Percentiles rank a stretch among this genome's conserved stretches.
phyloP scores from a whole-genome alignment of 2,329 filamentous ascomycete species.

The Talaromyces rugulosus region DNA sequence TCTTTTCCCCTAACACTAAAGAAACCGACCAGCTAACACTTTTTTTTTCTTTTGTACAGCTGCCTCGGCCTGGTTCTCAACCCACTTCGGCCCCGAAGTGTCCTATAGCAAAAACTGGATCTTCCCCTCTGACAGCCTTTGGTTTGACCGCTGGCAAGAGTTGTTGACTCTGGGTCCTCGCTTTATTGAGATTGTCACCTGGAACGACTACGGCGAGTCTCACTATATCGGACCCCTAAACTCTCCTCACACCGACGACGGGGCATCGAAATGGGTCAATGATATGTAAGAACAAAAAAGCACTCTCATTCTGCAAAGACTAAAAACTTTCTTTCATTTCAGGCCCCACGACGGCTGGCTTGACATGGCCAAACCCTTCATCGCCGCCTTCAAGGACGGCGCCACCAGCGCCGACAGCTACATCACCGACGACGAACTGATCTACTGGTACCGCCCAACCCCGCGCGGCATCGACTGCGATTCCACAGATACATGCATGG shows the following conservation, averaged over 20 bases:
- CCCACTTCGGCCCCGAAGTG: slow-evolving; percentile 45
- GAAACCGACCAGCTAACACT: neutral
- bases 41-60: slow-evolving; percentile 23
- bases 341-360: slow-evolving; percentile 51
- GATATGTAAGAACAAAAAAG: slow-evolving; percentile 37
- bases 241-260: slow-evolving; percentile 35
- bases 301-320: neutral
- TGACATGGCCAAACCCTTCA: slow-evolving; percentile 52
- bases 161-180: slow-evolving; percentile 44
- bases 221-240: slow-evolving; percentile 52
- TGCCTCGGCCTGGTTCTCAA: slow-evolving; percentile 50
- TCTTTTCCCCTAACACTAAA: neutral
- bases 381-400: slow-evolving; percentile 50
- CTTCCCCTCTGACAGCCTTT: slow-evolving; percentile 42
- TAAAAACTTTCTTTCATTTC: neutral
- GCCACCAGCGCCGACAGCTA: slow-evolving; percentile 29
- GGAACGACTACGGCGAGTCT: slow-evolving; percentile 54
- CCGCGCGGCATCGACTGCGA: slow-evolving; percentile 47
- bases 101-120: slow-evolving; percentile 52
- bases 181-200: slow-evolving; percentile 47
- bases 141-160: slow-evolving; percentile 41
- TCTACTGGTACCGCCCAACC: slow-evolving; percentile 56
- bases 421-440: slow-evolving; percentile 47
- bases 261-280: slow-evolving; percentile 47
- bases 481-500: slow-evolving; percentile 48